Evolutionary conservation across 768 basidiomycete genomes (phyloP), one percentile per base, ranked within the genome.

Genomic region (Lyophyllum shimeji): DNA sequence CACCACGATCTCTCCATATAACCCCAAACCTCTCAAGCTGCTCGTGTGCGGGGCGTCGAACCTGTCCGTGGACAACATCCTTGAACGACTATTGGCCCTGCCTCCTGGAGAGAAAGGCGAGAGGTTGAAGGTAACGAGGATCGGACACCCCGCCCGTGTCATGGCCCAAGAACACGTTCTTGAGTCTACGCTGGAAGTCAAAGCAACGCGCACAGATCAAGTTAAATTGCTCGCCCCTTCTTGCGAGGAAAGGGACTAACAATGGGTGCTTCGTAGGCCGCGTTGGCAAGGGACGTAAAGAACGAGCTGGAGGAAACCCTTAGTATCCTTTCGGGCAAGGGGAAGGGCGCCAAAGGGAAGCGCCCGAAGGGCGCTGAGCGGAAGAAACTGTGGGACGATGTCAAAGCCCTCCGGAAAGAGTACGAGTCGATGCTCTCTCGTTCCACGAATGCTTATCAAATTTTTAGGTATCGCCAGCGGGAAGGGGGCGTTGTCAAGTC

Each of bases 121-220:
- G 20, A 79, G 72, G 56, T 61, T 91, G 11, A 85, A 79, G 65
- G 82, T 87, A 7, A 94, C 95, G 0, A 82, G 97, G n/a, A 79
- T 99, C 12, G 97, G 97, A 0, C 97, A 99, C 69, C 97, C 97
- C 0, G 96, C 97, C 0, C 82, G 97, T 23, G 88, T 98, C 0
- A 89, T 97, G 78, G 76, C 86, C 0, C 78, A 84, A 21, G 81
- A 85, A 61, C 78, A 81, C 18, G 74, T 91, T 25, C 66, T 91
- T 17, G 83, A 89, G 17, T 76, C 83, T 0, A 94, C 87, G 4
- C 70, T 87, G 34, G 90, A 93, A 65, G 81, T 84, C 21, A 85
- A 92, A 69, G 86, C 90, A 0, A 77, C 81, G 21, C 74, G 83
- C 40, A 87, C 86, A 50, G 91, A 93, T 55, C 86, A 90, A 76